Percentiles rank a stretch among this genome's conserved stretches.
Conservation (phyloP, 2,329 filamentous ascomycete genomes). For the Microascus cirrosus region DNA sequence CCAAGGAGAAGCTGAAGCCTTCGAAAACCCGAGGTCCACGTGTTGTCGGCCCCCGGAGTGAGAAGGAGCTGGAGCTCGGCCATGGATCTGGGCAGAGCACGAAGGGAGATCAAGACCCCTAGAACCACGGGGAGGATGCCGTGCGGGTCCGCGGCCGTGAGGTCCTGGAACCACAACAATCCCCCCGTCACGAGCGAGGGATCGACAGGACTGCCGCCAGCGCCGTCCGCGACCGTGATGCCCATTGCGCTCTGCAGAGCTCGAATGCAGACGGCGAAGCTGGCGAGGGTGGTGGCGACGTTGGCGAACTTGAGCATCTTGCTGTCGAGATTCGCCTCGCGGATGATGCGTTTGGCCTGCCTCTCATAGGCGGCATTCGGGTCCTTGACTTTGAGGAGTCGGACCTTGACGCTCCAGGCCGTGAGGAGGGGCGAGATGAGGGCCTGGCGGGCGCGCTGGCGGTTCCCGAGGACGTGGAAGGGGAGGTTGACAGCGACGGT, state of each 20-base stretch:
- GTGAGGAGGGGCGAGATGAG: neutral
- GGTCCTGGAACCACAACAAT: constrained; percentile 43
- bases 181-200: constrained; percentile 35
- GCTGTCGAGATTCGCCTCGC: constrained; percentile 10
- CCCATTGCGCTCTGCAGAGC: too few species aligned
- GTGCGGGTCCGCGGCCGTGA: constrained; percentile 39
- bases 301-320: neutral
- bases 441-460: constrained; percentile 15
- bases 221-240: constrained; percentile 11
- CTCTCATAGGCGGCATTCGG: neutral
- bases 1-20: too few species aligned
- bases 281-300: too few species aligned
- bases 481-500: constrained; percentile 35
- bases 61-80: constrained; percentile 14
- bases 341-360: constrained; percentile 12
- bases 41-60: constrained; percentile 9
- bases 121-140: constrained; percentile 27
- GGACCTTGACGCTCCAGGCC: constrained; percentile 12
- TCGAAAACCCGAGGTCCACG: constrained; percentile 3
- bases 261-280: too few species aligned
- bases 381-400: constrained; percentile 10
- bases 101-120: constrained; percentile 14
- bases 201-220: constrained; percentile 19
- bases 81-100: constrained; percentile 15
- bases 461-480: constrained; percentile 26